Base-by-base conservation (phyloP, 352 stramenopile genomes). In the Saprolegnia diclina region DNA sequence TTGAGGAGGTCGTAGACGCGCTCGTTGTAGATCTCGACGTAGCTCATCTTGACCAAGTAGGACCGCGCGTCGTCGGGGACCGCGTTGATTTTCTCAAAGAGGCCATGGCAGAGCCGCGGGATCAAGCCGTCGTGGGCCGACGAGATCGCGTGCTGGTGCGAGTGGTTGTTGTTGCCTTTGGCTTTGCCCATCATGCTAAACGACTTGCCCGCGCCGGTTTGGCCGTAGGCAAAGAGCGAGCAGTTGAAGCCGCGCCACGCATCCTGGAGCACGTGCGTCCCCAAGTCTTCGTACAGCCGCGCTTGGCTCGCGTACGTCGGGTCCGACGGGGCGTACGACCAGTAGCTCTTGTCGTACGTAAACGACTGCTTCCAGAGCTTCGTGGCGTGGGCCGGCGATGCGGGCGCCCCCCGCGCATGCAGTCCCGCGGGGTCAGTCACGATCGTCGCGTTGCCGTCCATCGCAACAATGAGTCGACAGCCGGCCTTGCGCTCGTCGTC, bases 11-110 rank as follows among this genome's bases (percentile, higher is more conserved):
- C 83, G 45, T 88, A 92, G 9, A 91, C 82, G 53, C 65, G 82
- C 42, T 94, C 83, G 21, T 92, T 79, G 64, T 89, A 91, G 24
- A 93, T 86, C 66, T 92, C 85, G n/a, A 92, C 77, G 65, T 88
- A 93, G 66, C 82, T 92, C 55, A 93, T 76, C 56, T 88, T 73
- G 3, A 91, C 67, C 26, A 74, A 64, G 56, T 71, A 74, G 1
- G 67, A 68, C 16, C 63, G 66, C 45, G 21, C 18, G 32, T 66
- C 22, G 19, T 13, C 59, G 19, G 13, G 56, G 37, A 71, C 46
- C 5, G 79, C 56, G 4, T 82, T 65, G 0, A 89, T 72, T 24
- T 77, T 75, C n/a, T 80, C 75, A 65, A 90, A 90, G 0, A 93
- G 45, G 0, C 77, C 82, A 2, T 77, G 74, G 14, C 82, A 90